Base-by-base conservation (phyloP, 140 eudicot species). In the Flaveria floridana region DNA sequence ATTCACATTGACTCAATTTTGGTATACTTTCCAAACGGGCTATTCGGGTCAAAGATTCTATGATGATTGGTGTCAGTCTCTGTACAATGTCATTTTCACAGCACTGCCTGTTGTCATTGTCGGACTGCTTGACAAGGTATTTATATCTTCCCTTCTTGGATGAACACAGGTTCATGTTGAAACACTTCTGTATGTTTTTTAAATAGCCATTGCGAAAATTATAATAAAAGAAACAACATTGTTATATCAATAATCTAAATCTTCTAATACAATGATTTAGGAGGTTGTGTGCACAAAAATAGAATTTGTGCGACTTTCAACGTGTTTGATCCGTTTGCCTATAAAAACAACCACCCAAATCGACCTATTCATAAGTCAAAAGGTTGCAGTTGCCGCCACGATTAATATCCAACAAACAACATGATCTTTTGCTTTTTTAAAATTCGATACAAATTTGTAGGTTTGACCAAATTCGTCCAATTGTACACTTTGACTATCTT, bases 61-160 rank as follows among this genome's bases (percentile, higher is more conserved):
- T 75, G 98, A 93, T 47, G 98, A 93, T 70, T 93, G 97, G 97
- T 93, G 85, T 78, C 98, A 93, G 87, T 89, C 97, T 73, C 84
- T 93, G 55, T 93, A 90, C 83, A 93, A 93, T 78, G 98, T 93
- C 68, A 78, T 93, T 41, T 93, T 93, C 83, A 93, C 98, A 18
- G 91, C 98, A 44, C 76, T 93, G 61, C 98, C 97, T 19, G 98
- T 93, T 57, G 85, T 93, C 66, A 79, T 86, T 46, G 80, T 93
- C 65, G 98, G 98, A 78, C 87, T 93, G 26, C 89, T 93, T 58
- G 98, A 93, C 65, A 93, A 90, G 98, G 98, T 93, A 84, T 34
- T 52, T 26, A 25, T 20, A 21, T 37, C 41, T 16, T 59, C 57
- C 23, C 42, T 12, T 16, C 73, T 26, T 3, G 11, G n/a, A 47